These are phyloP conservation scores for Earliella scabrosa DNA, from an alignment of 1,284 basidiomycete genomes.

Conservation along the genomic window DNA sequence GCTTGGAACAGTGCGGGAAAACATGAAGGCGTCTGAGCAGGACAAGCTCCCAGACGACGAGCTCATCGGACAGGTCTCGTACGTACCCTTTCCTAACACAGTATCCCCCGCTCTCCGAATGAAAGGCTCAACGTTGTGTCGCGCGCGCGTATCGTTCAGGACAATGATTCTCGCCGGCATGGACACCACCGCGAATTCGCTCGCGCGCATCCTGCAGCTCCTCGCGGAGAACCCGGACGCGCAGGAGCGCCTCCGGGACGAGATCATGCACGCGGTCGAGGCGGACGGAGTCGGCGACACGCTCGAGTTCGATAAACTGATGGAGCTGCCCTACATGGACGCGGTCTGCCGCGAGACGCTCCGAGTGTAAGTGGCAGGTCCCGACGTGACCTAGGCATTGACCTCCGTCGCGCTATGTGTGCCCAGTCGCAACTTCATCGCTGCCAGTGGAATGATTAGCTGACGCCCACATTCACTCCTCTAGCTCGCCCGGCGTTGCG, in stretches of 20 bases:
- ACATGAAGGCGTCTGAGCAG: slow-evolving; percentile 29
- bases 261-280: slow-evolving; percentile 19
- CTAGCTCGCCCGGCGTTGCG: slow-evolving; percentile 13
- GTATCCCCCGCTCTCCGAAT: no score
- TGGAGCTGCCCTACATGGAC: slow-evolving; percentile 27
- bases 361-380: slow-evolving; percentile 21
- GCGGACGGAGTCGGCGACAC: slow-evolving; percentile 13
- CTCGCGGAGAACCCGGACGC: slow-evolving; percentile 23
- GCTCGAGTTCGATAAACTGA: slow-evolving; percentile 25
- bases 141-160: not conserved
- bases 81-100: slow-evolving; percentile 3
- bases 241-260: slow-evolving; percentile 26
- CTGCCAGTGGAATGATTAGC: not conserved
- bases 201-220: slow-evolving; percentile 23
- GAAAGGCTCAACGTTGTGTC: not conserved
- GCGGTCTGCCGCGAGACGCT: slow-evolving; percentile 31
- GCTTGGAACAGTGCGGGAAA: slow-evolving; percentile 33
- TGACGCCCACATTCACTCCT: not conserved
- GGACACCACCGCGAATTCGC: slow-evolving; percentile 29
- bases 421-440: not conserved
- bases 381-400: not conserved
- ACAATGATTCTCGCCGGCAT: slow-evolving; percentile 28
- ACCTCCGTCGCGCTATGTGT: not conserved
- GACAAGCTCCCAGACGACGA: slow-evolving; percentile 37
- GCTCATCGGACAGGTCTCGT: slow-evolving; percentile 40